Percentiles rank a stretch among this genome's conserved stretches.
Evolutionary conservation across 495 filamentous ascomycete genomes (phyloP).

Genomic region (Penicillium ucsense): DNA sequence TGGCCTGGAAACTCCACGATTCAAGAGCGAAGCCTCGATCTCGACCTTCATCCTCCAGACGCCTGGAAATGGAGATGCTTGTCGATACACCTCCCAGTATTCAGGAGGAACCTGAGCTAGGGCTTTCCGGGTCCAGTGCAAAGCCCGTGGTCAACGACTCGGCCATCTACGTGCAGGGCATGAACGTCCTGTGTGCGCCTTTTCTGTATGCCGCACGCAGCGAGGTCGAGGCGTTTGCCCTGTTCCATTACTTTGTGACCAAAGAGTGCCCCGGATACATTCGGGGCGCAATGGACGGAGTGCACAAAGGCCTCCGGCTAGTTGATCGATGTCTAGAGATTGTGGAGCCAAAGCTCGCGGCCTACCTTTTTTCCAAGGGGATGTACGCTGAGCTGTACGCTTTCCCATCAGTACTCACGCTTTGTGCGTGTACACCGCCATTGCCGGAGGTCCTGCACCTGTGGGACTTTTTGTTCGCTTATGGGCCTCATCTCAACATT

Average conservation of each 20-base stretch:
- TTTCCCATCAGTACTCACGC: conserved; percentile 91
- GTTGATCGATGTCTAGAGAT: conserved; percentile 87
- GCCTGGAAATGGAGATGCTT: conserved; percentile 29
- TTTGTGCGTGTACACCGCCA: conserved; percentile 95
- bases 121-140: conserved; percentile 2
- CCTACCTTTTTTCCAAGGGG: conserved; percentile 72
- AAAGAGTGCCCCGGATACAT: conserved; percentile 90
- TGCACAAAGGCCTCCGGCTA: conserved; percentile 80
- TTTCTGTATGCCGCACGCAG: conserved; percentile 93
- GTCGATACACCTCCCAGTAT: conserved; percentile 37
- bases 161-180: conserved; percentile 92
- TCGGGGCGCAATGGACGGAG: conserved; percentile 91
- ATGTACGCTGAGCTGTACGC: conserved; percentile 91
- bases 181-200: conserved; percentile 98
- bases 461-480: conserved; percentile 98
- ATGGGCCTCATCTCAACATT: conserved; percentile 89
- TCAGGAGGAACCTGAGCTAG: conserved; percentile 27
- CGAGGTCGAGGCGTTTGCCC: conserved; percentile 87
- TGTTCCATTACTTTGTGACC: conserved; percentile 83
- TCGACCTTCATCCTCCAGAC: conserved; percentile 27
- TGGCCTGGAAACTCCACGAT: conserved; percentile 90
- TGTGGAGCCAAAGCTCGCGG: conserved; percentile 79
- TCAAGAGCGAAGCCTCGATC: conserved; percentile 42
- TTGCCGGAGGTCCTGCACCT: conserved; percentile 85
- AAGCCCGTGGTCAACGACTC: conserved; percentile 40